Percentiles rank a stretch among this genome's conserved stretches.
These are phyloP conservation scores for Syncephalastrum monosporum DNA, from an alignment of 371 early-diverging fungal genomes.

Conservation along the genomic window DNA sequence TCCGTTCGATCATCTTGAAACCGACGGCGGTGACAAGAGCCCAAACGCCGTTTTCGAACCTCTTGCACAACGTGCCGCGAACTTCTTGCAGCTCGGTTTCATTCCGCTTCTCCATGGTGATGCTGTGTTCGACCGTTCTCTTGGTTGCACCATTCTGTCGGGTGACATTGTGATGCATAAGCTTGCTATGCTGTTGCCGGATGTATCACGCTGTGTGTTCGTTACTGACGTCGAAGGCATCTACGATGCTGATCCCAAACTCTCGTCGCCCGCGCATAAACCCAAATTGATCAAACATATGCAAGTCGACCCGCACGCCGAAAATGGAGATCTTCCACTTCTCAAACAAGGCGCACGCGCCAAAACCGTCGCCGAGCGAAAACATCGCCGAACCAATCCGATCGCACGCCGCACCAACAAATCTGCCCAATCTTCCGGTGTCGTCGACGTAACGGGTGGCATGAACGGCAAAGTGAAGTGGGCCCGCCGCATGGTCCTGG, in stretches of 20 bases:
- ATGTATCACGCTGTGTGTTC: conserved; percentile 42
- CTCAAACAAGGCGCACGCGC: conserved; percentile 4
- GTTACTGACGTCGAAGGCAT: conserved; percentile 52
- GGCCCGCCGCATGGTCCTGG: conserved; percentile 33
- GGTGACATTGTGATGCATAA: conserved; percentile 48
- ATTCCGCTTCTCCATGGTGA: conserved; percentile 53
- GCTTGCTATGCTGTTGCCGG: conserved; percentile 22
- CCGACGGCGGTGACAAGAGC: conserved; percentile 25
- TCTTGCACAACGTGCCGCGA: conserved; percentile 17
- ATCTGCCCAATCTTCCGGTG: neutral
- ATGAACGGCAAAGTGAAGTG: conserved; percentile 46
- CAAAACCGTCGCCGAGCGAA: conserved; percentile 6
- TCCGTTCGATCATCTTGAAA: conserved; percentile 39
- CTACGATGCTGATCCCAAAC: conserved; percentile 42
- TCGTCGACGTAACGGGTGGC: conserved; percentile 47
- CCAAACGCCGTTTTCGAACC: conserved; percentile 10
- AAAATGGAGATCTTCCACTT: no score
- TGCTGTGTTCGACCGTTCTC: conserved; percentile 35
- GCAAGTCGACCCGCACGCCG: neutral
- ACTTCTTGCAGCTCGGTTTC: conserved; percentile 31
- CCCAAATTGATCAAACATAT: conserved; percentile 22
- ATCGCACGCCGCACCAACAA: neutral
- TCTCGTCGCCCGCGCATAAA: neutral
- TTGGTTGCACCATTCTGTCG: conserved; percentile 47
- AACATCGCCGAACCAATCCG: conserved; percentile 1